Evolutionary conservation across 2,329 filamentous ascomycete genomes (phyloP).

Genomic region (Escovopsis weberi): DNA sequence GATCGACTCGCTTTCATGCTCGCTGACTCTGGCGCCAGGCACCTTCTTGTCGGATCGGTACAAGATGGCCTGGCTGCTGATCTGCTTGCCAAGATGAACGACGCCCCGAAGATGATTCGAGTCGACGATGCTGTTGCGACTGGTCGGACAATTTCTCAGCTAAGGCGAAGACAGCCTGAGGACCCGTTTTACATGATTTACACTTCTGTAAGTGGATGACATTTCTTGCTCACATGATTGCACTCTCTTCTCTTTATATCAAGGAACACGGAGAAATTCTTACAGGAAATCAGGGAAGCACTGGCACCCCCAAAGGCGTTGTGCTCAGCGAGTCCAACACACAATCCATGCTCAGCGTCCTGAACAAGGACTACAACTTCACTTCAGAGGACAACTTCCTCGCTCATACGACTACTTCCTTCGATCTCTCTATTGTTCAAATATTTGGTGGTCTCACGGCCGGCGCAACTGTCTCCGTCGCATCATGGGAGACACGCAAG

Average conservation of each 20-base stretch:
- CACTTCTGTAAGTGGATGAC: slow-evolving; percentile 10
- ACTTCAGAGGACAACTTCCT: slow-evolving; percentile 9
- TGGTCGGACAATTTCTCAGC: slow-evolving; percentile 5
- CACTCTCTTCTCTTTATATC: no score
- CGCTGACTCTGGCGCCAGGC: slow-evolving; percentile 7
- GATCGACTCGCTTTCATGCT: slow-evolving; percentile 14
- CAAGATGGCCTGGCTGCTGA: slow-evolving; percentile 8
- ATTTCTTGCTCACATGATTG: no score
- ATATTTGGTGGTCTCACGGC: slow-evolving; percentile 10
- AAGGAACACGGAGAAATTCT: no score
- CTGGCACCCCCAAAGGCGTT: slow-evolving; percentile 13
- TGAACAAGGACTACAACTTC: slow-evolving; percentile 11
- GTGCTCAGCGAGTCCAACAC: slow-evolving; percentile 12
- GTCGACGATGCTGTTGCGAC: slow-evolving; percentile 9
- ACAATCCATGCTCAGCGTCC: slow-evolving; percentile 12
- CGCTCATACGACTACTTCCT: slow-evolving; percentile 11
- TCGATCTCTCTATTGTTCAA: slow-evolving; percentile 13
- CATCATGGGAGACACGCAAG: slow-evolving; percentile 11
- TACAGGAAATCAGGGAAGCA: slow-evolving; percentile 8
- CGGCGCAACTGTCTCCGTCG: slow-evolving; percentile 11
- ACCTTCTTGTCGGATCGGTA: slow-evolving; percentile 10
- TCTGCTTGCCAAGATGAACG: slow-evolving; percentile 6
- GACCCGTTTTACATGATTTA: slow-evolving; percentile 14
- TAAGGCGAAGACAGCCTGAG: slow-evolving; percentile 6
- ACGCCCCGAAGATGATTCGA: slow-evolving; percentile 7